Evolutionary conservation across 2,329 filamentous ascomycete species (phyloP), one percentile per base, ranked within the genome.

Genomic region (Talaromyces rugulosus): DNA sequence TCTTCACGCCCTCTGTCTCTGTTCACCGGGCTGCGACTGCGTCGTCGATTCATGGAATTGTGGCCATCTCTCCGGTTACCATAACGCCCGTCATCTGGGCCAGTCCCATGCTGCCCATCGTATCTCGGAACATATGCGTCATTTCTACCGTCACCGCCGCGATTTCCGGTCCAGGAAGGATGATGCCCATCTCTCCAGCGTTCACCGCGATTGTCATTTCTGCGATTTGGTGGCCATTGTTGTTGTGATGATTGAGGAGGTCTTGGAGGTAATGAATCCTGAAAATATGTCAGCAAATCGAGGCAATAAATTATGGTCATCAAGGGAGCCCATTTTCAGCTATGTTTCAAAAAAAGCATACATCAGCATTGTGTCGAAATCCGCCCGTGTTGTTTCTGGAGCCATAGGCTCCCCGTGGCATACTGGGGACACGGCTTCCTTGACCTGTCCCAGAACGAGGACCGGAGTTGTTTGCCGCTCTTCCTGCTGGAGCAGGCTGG

Each of bases 401-500:
- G 61, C 70, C 72, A 14, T 69, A 62, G 62, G 70, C 69, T 31
- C 69, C 66, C 54, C 76, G 71, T 18, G 69, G 68, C 53, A 69
- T 71, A 55, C 71, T 72, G 33, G 75, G 75, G 50, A 77, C 71
- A 34, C 77, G 70, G 57, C 67, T 73, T 60, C 71, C 73, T 36
- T 69, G 69, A 60, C 74, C 72, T 18, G 67, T 44, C 53, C 66
- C 66, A 44, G 69, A 56, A 62, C 72, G 71, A 63, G 70, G 64
- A 56, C 72, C 70, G 40, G 75, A 71, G 53, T 73, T 67, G 54
- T 68, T 69, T 58, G 74, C 34, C 81, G 81, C 63, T 85, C 84
- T 14, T 94, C 92, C 94, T 12, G 93, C 94, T 68, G 94, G 92
- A 11, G 94, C 83, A 27, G 89, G 89, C 71, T 91, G 91, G 6